Evolutionary conservation across 2,329 filamentous ascomycete genomes (phyloP).

Genomic region (Gnomoniopsis sp.): DNA sequence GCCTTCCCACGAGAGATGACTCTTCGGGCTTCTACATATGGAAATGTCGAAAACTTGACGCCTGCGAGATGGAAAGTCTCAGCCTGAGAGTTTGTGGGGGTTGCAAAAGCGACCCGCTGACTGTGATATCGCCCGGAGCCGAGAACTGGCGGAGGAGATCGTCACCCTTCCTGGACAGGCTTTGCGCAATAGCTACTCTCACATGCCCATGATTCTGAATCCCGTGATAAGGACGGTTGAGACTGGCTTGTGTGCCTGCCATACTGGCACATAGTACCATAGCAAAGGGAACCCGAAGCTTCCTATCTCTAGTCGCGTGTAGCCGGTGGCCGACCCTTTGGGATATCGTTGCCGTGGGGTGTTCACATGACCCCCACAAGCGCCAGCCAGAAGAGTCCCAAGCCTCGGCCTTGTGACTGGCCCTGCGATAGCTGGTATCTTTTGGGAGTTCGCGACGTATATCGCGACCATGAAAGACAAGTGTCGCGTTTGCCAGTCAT

Average conservation of each 20-base stretch:
- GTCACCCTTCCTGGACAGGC: too few species aligned
- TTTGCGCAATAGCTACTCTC: too few species aligned
- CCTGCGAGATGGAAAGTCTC: not conserved
- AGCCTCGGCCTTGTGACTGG: conserved; percentile 8
- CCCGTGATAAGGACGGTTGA: not conserved
- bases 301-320: not conserved
- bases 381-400: not conserved
- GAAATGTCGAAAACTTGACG: not conserved
- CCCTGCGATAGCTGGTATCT: not conserved
- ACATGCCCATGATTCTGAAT: not conserved
- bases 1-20: not conserved
- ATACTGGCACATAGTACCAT: not conserved
- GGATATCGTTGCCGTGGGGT: conserved; percentile 3
- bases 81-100: not conserved
- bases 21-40: not conserved
- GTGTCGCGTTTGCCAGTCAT: conserved; percentile 1
- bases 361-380: conserved; percentile 14
- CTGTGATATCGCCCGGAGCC: not conserved
- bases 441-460: not conserved
- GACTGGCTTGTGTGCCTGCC: not conserved
- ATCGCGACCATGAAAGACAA: not conserved
- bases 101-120: conserved; percentile 2
- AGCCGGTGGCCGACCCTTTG: not conserved
- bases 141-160: not conserved
- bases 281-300: not conserved